Evolutionary conservation across 1,284 basidiomycete species (phyloP).

Genomic region (Cystobasidium slooffiae): DNA sequence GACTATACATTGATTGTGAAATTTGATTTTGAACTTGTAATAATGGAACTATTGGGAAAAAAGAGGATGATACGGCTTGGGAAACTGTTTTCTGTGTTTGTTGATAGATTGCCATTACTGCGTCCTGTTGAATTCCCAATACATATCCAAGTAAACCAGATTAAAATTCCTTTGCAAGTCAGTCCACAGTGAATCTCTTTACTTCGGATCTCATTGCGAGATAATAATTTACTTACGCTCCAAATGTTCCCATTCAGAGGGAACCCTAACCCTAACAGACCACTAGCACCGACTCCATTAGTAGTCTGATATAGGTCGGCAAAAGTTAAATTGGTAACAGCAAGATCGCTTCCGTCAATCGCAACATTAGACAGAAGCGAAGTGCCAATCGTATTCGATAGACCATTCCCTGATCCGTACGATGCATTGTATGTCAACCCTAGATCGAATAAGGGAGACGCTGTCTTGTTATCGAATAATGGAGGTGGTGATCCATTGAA

Average conservation of each 20-base stretch:
- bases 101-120: conserved; percentile 17
- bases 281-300: conserved; percentile 36
- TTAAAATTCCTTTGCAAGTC: neutral
- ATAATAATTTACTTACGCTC: conserved; percentile 26
- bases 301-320: conserved; percentile 30
- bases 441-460: conserved; percentile 26
- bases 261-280: conserved; percentile 35
- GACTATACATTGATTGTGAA: conserved; percentile 23
- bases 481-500: conserved; percentile 21
- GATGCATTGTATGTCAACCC: conserved; percentile 36
- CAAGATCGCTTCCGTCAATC: conserved; percentile 17
- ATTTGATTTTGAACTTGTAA: conserved; percentile 33
- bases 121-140: conserved; percentile 7
- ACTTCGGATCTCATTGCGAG: neutral
- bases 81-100: conserved; percentile 23
- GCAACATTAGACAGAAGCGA: conserved; percentile 17
- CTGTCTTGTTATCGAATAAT: conserved; percentile 37
- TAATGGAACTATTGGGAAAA: conserved; percentile 36
- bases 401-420: conserved; percentile 41
- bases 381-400: conserved; percentile 18
- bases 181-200: neutral
- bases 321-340: conserved; percentile 39
- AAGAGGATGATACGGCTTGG: neutral
- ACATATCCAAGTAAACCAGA: neutral
- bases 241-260: conserved; percentile 44